Evolutionary conservation across 2,329 filamentous ascomycete species (phyloP).

Genomic region (Aureobasidium subglaciale): DNA sequence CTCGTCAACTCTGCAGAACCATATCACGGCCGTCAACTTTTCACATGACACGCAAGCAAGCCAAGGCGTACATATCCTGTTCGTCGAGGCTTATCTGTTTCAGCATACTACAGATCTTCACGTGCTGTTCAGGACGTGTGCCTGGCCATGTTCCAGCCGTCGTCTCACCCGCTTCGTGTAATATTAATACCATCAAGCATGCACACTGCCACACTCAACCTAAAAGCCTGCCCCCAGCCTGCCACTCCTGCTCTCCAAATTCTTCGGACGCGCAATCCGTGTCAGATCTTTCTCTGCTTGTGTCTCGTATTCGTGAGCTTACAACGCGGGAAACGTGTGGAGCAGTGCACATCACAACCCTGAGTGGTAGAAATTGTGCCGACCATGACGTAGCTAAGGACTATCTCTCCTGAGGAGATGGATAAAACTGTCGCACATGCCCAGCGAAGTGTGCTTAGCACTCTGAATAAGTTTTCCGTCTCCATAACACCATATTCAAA

Average conservation of each 20-base stretch:
- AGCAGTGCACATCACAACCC: conserved; percentile 5
- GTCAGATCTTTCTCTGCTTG: conserved; percentile 9
- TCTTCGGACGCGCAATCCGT: conserved; percentile 7
- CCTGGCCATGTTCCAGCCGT: background rate
- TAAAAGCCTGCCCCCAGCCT: background rate
- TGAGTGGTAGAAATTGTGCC: background rate
- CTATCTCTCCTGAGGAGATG: background rate
- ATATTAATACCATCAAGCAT: background rate
- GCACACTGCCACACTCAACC: conserved; percentile 3
- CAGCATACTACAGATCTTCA: background rate
- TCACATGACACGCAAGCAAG: background rate
- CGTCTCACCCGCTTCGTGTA: background rate
- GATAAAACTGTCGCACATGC: background rate
- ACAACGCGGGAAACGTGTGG: conserved; percentile 1
- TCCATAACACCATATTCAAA: background rate
- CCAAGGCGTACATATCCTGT: background rate
- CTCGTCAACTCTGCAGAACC: background rate
- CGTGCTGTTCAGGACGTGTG: background rate
- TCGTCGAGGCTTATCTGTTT: conserved; percentile 2
- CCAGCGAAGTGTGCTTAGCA: too few species aligned
- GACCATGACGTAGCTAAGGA: conserved; percentile 1
- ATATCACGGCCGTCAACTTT: background rate
- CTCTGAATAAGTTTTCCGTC: too few species aligned
- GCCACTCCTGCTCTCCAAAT: background rate
- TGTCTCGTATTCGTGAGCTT: conserved; percentile 10